Evolutionary conservation across 768 basidiomycete species (phyloP).

Genomic region (Coprinopsis sp.): DNA sequence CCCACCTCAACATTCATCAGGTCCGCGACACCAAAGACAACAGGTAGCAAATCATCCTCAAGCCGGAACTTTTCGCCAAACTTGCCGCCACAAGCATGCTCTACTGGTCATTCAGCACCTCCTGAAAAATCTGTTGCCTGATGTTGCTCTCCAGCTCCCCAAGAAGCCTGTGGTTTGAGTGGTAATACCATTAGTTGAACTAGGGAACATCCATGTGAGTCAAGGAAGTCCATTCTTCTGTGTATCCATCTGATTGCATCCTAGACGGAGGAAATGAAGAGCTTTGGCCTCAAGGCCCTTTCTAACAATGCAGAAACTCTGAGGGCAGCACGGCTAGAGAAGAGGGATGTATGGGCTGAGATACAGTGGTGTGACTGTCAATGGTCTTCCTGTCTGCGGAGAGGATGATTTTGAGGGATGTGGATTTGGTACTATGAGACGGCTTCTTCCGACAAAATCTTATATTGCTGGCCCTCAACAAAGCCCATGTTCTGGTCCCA

Average conservation of each 20-base stretch:
- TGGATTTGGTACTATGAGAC: conserved; percentile 15
- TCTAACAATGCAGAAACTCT: conserved; percentile 17
- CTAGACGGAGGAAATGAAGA: conserved; percentile 15
- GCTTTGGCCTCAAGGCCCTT: conserved; percentile 15
- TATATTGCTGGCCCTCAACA: conserved; percentile 20
- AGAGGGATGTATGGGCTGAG: conserved; percentile 15
- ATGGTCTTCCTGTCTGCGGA: conserved; percentile 20
- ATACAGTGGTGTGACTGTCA: conserved; percentile 17
- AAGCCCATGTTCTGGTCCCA: conserved; percentile 20
- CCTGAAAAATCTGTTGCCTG: neutral
- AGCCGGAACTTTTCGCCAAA: no score
- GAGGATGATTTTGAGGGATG: conserved; percentile 12
- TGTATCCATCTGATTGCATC: conserved; percentile 1
- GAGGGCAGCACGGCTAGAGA: conserved; percentile 9
- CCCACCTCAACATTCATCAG: no score
- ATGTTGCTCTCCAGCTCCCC: conserved; percentile 9
- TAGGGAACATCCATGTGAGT: conserved; percentile 20
- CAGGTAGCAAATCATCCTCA: no score
- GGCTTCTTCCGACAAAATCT: conserved; percentile 16
- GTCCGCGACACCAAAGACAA: no score
- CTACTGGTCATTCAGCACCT: conserved; percentile 17
- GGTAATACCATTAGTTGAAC: conserved; percentile 21
- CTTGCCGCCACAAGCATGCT: no score
- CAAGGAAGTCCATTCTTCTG: neutral
- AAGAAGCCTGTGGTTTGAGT: conserved; percentile 14